Conservation (phyloP, 2,329 filamentous ascomycete species). For the Penicillium thymicola region DNA sequence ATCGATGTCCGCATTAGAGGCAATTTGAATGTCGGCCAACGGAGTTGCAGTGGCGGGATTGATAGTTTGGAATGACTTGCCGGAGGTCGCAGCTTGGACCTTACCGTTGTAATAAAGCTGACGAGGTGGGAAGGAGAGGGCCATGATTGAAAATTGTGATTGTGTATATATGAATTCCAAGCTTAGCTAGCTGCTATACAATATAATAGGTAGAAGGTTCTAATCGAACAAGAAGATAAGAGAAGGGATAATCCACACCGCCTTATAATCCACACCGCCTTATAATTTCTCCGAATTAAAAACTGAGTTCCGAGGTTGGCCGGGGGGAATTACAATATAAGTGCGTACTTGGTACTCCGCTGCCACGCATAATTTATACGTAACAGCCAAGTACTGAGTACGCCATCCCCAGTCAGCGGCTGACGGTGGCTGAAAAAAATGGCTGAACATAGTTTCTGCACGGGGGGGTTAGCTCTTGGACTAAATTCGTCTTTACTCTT, state of each 20-base stretch:
- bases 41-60: conserved; percentile 69
- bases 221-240: background rate
- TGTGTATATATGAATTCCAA: background rate
- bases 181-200: too few species aligned
- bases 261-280: conserved; percentile 3
- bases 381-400: conserved; percentile 3
- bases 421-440: background rate
- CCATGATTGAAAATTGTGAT: conserved; percentile 18
- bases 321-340: background rate
- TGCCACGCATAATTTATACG: background rate
- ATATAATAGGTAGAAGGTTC: too few species aligned
- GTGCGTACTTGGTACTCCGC: conserved; percentile 3
- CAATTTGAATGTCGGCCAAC: conserved; percentile 68
- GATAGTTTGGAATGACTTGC: conserved; percentile 66
- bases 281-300: background rate
- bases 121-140: conserved; percentile 48
- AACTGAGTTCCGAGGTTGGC: background rate
- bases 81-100: conserved; percentile 58
- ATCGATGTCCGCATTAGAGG: conserved; percentile 66
- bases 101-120: conserved; percentile 75
- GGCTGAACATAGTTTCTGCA: background rate
- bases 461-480: background rate
- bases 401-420: conserved; percentile 1
- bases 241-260: background rate
- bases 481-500: background rate